Base-by-base conservation (phyloP, 768 basidiomycete genomes). In the Pleurotus cornucopiae region DNA sequence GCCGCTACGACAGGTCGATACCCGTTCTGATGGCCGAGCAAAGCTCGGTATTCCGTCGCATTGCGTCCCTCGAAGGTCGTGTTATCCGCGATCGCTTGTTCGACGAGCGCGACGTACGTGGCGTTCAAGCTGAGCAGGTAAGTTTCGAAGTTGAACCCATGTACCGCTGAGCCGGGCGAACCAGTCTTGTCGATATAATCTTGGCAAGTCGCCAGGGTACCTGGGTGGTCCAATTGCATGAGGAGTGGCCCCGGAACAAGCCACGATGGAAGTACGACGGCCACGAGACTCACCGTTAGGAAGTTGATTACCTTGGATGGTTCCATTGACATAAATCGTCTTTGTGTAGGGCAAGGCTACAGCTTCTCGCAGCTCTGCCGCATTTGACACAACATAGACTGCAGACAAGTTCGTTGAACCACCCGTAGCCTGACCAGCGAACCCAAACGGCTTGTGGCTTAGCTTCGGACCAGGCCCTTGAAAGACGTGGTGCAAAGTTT, bases 221-320 rank as follows among this genome's bases (percentile, higher is more conserved):
- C 46, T 62, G 9, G 1, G 9, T 2, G 1, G 30, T 34, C 9
- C 7, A 3, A 9, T 30, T 30, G 7, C 11, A 48, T 9, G 45
- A 11, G 20, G 41, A 43, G 2, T 11, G n/a, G 12, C 6, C 25
- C 13, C 94, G 0, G 72, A 89, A 0, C 86, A n/a, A 26, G 18
- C 16, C 13, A 25, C 4, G 21, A 23, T 23, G 21, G 4, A 23
- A 23, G 4, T 23, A 23, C 21, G 4, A 23, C 2, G 18, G 25
- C 41, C 9, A 16, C 6, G 25, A 9, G 25, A n/a, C 20, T 49
- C 43, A 60, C 61, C 61, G 52, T 55, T 52, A 20, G 51, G 38
- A 25, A 51, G 25, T 49, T 62, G 59, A 43, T 63, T 63, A 5
- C 62, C 60, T 11, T 61, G 54, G 37, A 63, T 63, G 5, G 51